A percentile compares a stretch with the other conserved stretches of the same genome.
These are phyloP conservation scores for Talaromyces borbonicus DNA, from an alignment of 495 filamentous ascomycete genomes.

Conservation along the genomic window DNA sequence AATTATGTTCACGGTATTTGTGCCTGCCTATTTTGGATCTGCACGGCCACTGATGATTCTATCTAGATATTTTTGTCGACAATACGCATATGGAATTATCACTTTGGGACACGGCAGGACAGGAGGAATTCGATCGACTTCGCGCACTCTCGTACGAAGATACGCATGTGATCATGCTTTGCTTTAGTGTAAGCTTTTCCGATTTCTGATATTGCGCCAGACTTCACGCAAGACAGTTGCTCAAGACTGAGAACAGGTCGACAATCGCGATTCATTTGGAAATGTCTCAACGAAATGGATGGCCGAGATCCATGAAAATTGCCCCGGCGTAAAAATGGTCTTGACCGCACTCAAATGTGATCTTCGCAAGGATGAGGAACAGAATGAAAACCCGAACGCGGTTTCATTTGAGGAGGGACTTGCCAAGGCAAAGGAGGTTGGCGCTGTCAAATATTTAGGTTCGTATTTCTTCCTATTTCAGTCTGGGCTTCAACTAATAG, in stretches of 20 bases:
- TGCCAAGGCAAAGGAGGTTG: slow-evolving; percentile 82
- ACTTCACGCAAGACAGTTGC: neutral
- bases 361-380: slow-evolving; percentile 61
- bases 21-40: slow-evolving; percentile 3
- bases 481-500: neutral
- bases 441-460: slow-evolving; percentile 83
- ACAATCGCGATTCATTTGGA: slow-evolving; percentile 90
- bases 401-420: slow-evolving; percentile 91
- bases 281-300: slow-evolving; percentile 99
- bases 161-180: slow-evolving; percentile 96
- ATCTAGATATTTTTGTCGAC: slow-evolving; percentile 93
- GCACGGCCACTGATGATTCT: neutral
- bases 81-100: slow-evolving; percentile 92
- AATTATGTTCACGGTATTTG: slow-evolving; percentile 94
- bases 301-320: slow-evolving; percentile 94
- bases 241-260: slow-evolving; percentile 61
- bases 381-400: slow-evolving; percentile 51
- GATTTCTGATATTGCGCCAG: neutral
- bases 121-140: slow-evolving; percentile 97
- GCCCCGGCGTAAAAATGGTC: slow-evolving; percentile 85
- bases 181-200: slow-evolving; percentile 58
- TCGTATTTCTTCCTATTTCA: slow-evolving; percentile 14
- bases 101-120: slow-evolving; percentile 95
- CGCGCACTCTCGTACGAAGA: slow-evolving; percentile 95
- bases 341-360: slow-evolving; percentile 97